Conservation (phyloP, 768 basidiomycete genomes). For the Tephrocybe sp. region DNA sequence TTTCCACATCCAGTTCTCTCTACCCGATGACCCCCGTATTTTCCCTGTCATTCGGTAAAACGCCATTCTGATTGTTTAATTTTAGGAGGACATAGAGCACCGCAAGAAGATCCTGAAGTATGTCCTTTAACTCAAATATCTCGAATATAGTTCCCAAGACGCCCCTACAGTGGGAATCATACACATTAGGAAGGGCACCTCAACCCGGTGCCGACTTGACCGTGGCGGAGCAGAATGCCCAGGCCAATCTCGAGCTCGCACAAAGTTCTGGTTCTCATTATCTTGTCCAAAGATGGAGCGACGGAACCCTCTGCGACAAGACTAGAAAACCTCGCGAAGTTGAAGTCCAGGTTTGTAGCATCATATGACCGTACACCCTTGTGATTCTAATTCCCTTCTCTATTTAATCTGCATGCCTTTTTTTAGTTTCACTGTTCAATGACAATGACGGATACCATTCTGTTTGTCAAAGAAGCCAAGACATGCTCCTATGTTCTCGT, state of each 20-base stretch:
- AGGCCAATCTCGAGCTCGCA: conserved; percentile 73
- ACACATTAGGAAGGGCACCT: conserved; percentile 73
- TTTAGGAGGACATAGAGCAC: conserved; percentile 69
- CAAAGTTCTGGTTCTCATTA: conserved; percentile 81
- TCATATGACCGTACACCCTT: conserved; percentile 10
- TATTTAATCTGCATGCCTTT: conserved; percentile 1
- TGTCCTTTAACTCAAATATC: conserved; percentile 27
- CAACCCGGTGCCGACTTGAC: conserved; percentile 64
- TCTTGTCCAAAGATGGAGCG: conserved; percentile 88
- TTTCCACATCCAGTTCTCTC: conserved; percentile 9
- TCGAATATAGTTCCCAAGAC: conserved; percentile 20
- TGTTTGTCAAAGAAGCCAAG: conserved; percentile 89
- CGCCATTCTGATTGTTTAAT: conserved; percentile 14
- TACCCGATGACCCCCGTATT: conserved; percentile 5
- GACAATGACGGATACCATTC: conserved; percentile 87
- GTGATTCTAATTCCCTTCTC: conserved; percentile 1
- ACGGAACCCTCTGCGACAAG: conserved; percentile 93
- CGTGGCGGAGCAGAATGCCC: conserved; percentile 62
- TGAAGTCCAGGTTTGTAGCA: conserved; percentile 81
- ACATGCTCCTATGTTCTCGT: conserved; percentile 94
- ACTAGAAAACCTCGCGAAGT: conserved; percentile 84
- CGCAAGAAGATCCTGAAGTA: conserved; percentile 85
- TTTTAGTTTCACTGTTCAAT: conserved; percentile 92
- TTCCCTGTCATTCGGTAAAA: conserved; percentile 7
- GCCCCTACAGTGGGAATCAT: conserved; percentile 63